phyloP scores from a whole-genome alignment of 306 rosid species.

The Rosa persica region DNA sequence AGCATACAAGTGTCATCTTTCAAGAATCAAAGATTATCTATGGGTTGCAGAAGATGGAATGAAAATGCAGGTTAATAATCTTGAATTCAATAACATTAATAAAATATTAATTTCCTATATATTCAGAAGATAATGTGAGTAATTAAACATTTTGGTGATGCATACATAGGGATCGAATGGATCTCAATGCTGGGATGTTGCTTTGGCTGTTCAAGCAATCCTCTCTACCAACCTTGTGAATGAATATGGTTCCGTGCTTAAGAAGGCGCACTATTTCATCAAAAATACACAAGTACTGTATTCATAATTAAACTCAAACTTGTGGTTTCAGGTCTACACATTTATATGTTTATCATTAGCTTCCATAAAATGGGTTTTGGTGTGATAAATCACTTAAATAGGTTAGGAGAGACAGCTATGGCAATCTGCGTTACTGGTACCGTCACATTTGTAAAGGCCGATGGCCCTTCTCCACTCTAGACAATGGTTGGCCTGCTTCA shows the following conservation, averaged over 20 bases:
- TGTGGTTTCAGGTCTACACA: neutral
- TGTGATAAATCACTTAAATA: too few relatives aligned
- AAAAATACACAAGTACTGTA: constrained; percentile 50
- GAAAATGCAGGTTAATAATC: constrained; percentile 71
- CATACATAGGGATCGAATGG: constrained; percentile 61
- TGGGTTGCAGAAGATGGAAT: constrained; percentile 92
- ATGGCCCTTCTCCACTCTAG: too few relatives aligned
- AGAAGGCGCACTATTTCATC: constrained; percentile 57
- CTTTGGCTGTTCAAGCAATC: constrained; percentile 67
- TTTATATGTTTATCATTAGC: neutral
- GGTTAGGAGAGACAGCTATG: too few relatives aligned
- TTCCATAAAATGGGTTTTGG: too few relatives aligned
- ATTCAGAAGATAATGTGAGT: neutral
- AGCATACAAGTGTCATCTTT: constrained; percentile 55
- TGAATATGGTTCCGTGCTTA: constrained; percentile 52
- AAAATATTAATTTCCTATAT: neutral
- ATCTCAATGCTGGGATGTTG: constrained; percentile 72
- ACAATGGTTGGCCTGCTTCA: too few relatives aligned
- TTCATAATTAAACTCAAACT: neutral
- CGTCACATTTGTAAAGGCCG: too few relatives aligned
- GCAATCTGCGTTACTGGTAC: too few relatives aligned
- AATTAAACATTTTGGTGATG: neutral
- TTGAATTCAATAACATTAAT: neutral
- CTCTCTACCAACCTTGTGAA: constrained; percentile 48
- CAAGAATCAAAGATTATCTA: constrained; percentile 75